Conservation (phyloP, 1,139 yeast genomes). For the Schwanniomyces etchellsii region DNA sequence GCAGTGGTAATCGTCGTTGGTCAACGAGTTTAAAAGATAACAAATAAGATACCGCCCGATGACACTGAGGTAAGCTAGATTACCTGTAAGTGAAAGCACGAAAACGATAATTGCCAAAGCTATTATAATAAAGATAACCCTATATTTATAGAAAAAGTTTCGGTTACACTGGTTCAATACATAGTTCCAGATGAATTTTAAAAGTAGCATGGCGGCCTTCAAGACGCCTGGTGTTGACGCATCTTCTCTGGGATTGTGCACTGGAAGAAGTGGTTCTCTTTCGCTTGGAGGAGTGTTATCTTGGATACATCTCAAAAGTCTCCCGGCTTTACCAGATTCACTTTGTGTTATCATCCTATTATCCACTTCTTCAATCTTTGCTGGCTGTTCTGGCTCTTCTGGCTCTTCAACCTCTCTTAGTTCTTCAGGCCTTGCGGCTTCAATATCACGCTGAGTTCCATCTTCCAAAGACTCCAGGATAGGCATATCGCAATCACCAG, state of each 20-base stretch:
- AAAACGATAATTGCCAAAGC: constrained; percentile 7
- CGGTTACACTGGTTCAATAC: constrained; percentile 16
- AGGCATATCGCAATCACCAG: too few species aligned
- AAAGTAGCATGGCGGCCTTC: constrained; percentile 5
- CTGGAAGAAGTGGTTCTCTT: constrained; percentile 12
- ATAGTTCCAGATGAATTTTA: constrained; percentile 15
- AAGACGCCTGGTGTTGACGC: constrained; percentile 1
- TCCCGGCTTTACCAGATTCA: too few species aligned
- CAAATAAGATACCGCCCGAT: constrained; percentile 12
- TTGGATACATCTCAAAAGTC: neutral
- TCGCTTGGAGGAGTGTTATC: constrained; percentile 3
- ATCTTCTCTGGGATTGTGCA: constrained; percentile 18
- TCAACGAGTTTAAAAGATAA: constrained; percentile 8
- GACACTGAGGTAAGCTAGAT: constrained; percentile 8
- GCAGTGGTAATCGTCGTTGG: constrained; percentile 4
- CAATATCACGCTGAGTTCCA: too few species aligned
- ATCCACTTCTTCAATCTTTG: too few species aligned
- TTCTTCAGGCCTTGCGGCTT: too few species aligned
- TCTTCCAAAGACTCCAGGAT: too few species aligned
- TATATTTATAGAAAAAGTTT: constrained; percentile 15
- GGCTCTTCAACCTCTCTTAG: too few species aligned
- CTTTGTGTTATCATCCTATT: constrained; percentile 1
- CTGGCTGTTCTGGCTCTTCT: too few species aligned
- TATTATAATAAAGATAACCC: constrained; percentile 6
- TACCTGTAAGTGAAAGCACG: constrained; percentile 13